Evolutionary conservation across 2,329 filamentous ascomycete genomes (phyloP).

Genomic region (Fusarium nygamai): DNA sequence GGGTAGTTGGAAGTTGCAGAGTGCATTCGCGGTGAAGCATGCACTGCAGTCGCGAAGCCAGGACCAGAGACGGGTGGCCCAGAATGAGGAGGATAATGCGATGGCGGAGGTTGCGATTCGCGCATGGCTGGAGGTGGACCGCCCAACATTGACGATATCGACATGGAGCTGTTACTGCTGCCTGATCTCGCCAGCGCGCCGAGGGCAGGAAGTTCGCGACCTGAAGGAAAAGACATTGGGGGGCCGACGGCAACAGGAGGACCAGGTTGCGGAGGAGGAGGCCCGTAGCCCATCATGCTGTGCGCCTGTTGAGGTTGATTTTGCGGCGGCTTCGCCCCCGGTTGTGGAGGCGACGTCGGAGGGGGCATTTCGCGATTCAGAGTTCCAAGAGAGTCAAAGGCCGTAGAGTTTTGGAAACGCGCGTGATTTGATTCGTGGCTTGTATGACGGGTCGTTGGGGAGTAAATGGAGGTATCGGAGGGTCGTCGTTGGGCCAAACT

Average conservation of each 20-base stretch:
- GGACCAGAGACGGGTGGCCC: constrained; percentile 55
- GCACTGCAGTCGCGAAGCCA: constrained; percentile 58
- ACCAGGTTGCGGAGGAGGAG: constrained; percentile 56
- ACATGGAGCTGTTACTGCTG: constrained; percentile 65
- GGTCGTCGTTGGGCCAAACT: constrained; percentile 48
- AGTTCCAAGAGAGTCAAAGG: constrained; percentile 51
- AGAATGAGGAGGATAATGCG: constrained; percentile 56
- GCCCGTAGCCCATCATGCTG: constrained; percentile 53
- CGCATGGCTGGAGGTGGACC: constrained; percentile 57
- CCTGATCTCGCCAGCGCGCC: constrained; percentile 59
- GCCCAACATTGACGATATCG: constrained; percentile 69
- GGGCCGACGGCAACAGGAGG: constrained; percentile 56
- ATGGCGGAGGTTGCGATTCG: constrained; percentile 52
- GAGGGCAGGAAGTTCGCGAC: constrained; percentile 65
- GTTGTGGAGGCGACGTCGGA: constrained; percentile 55
- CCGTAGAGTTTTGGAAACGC: constrained; percentile 58
- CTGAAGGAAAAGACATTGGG: constrained; percentile 56
- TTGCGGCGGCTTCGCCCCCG: constrained; percentile 45
- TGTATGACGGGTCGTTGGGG: constrained; percentile 45
- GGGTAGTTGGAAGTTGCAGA: constrained; percentile 67
- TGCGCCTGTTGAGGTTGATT: constrained; percentile 45
- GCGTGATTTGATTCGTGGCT: constrained; percentile 51
- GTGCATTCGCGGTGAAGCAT: constrained; percentile 66
- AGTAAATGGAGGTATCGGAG: constrained; percentile 56
- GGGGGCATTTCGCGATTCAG: constrained; percentile 58